Evolutionary conservation across 2,329 filamentous ascomycete species (phyloP).

Genomic region (Diplodia seriata): DNA sequence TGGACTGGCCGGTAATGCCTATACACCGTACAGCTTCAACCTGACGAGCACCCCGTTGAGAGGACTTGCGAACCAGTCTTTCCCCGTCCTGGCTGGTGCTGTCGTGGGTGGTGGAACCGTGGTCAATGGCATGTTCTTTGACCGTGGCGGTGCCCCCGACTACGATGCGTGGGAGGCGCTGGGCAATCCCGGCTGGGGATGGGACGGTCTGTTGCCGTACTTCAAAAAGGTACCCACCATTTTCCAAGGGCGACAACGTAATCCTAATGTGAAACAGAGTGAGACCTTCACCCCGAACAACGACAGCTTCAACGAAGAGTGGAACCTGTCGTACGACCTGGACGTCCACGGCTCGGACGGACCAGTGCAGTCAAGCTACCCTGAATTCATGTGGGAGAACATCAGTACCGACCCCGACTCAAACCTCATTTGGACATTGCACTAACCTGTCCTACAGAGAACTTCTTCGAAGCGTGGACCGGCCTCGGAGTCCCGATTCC

Average conservation of each 20-base stretch:
- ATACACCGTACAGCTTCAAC: constrained; percentile 40
- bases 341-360: background rate
- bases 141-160: constrained; percentile 42
- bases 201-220: constrained; percentile 40
- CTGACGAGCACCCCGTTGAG: constrained; percentile 55
- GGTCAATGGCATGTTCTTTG: constrained; percentile 53
- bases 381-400: background rate
- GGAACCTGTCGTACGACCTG: constrained; percentile 9
- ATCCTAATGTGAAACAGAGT: background rate
- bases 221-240: background rate
- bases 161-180: constrained; percentile 45
- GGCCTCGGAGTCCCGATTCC: background rate
- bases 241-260: no score
- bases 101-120: constrained; percentile 58
- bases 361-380: constrained; percentile 16
- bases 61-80: constrained; percentile 49
- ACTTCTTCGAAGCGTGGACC: background rate
- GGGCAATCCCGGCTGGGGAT: constrained; percentile 45
- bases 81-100: constrained; percentile 56
- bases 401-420: background rate
- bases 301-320: background rate
- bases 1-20: background rate
- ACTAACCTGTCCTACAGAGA: background rate
- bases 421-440: no score
- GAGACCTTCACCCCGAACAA: background rate